These are phyloP conservation scores for Epichloe scottii DNA, from an alignment of 2,329 filamentous ascomycete genomes.

Conservation along the genomic window DNA sequence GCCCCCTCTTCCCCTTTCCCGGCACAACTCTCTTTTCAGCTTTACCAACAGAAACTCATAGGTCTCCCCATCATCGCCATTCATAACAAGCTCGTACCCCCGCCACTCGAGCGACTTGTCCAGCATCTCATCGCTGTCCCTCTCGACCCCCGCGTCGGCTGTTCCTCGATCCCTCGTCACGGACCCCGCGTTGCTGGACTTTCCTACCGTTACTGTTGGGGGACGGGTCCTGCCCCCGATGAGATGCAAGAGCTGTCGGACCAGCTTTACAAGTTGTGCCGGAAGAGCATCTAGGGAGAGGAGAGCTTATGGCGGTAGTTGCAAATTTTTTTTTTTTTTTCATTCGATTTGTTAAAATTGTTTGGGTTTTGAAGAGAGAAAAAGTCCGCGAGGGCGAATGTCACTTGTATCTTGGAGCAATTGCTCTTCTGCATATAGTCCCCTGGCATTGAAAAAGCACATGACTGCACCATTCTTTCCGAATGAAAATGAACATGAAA, in stretches of 20 bases:
- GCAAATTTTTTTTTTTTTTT: background rate
- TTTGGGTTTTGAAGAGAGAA: background rate
- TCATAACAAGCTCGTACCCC: background rate
- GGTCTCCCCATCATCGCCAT: conserved; percentile 1
- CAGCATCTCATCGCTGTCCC: conserved; percentile 2
- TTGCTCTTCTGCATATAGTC: no score
- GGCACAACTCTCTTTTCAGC: background rate
- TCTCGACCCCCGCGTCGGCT: background rate
- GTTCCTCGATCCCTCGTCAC: background rate
- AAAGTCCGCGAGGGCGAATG: background rate
- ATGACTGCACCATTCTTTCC: no score
- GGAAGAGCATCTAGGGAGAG: background rate
- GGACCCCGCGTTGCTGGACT: background rate
- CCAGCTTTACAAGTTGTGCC: conserved; percentile 2
- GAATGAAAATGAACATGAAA: no score
- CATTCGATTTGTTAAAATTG: background rate
- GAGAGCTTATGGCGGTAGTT: no score
- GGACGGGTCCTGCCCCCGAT: background rate
- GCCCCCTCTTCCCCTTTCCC: background rate
- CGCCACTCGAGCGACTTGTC: conserved; percentile 1
- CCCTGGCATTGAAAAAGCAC: no score
- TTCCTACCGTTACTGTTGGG: background rate
- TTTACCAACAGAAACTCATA: background rate
- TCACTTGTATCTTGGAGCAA: no score
- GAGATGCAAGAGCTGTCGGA: conserved; percentile 3